Conservation (phyloP, 371 early-diverging fungal species). For the Dinochytrium kinnereticum region DNA sequence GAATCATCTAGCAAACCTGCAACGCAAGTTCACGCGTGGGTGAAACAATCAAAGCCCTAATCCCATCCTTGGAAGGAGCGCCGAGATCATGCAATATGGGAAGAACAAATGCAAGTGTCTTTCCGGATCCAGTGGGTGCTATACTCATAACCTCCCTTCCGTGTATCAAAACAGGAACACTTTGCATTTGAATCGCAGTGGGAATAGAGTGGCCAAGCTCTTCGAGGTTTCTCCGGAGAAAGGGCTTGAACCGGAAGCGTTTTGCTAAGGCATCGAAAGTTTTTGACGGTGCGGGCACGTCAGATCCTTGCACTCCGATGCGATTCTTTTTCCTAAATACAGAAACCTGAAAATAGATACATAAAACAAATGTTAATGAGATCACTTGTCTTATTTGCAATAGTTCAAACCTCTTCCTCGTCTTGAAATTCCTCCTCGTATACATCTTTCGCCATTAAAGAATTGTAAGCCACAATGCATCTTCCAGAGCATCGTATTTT, state of each 20-base stretch:
- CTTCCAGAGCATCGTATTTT: constrained; percentile 6
- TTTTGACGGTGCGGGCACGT: constrained; percentile 83
- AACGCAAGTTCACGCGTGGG: constrained; percentile 98
- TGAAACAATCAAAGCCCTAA: constrained; percentile 89
- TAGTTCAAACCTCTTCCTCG: constrained; percentile 3
- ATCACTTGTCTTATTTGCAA: constrained; percentile 8
- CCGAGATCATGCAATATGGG: constrained; percentile 88
- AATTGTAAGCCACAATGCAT: neutral
- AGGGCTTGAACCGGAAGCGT: constrained; percentile 70
- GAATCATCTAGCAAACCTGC: constrained; percentile 71
- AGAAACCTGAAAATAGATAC: constrained; percentile 39
- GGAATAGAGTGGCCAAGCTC: constrained; percentile 76
- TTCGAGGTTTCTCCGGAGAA: constrained; percentile 69
- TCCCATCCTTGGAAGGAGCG: constrained; percentile 71
- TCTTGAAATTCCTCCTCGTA: constrained; percentile 4
- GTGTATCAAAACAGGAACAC: constrained; percentile 81
- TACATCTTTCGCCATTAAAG: neutral
- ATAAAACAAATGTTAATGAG: too few species aligned
- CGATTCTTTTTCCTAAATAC: constrained; percentile 71
- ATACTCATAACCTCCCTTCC: constrained; percentile 91
- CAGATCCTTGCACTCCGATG: constrained; percentile 85
- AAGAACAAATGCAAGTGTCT: constrained; percentile 95
- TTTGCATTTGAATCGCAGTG: constrained; percentile 97
- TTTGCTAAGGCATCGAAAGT: constrained; percentile 77
- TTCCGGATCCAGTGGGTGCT: constrained; percentile 98